Evolutionary conservation across 2,329 filamentous ascomycete genomes (phyloP).

Genomic region (Aureobasidium leucospermi): DNA sequence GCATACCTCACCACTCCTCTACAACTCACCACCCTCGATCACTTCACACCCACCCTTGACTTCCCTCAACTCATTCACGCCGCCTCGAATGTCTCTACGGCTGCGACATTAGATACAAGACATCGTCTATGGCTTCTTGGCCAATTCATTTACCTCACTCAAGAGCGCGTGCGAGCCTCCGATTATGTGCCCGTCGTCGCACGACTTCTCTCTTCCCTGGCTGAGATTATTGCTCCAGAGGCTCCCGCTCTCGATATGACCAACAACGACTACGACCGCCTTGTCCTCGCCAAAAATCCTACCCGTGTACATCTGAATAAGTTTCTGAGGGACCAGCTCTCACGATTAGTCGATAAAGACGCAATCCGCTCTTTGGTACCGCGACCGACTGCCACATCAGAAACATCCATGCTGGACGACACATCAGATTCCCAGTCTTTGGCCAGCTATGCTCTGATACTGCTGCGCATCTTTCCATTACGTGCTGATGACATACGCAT

Average conservation of each 20-base stretch:
- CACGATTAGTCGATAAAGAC: conserved; percentile 65
- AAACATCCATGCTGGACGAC: background rate
- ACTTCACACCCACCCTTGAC: conserved; percentile 22
- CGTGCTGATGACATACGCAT: conserved; percentile 85
- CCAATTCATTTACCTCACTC: conserved; percentile 44
- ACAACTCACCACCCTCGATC: conserved; percentile 19
- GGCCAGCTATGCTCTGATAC: conserved; percentile 77
- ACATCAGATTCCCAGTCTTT: conserved; percentile 55
- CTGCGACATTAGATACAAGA: background rate
- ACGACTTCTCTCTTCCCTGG: conserved; percentile 48
- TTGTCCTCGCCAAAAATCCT: conserved; percentile 35
- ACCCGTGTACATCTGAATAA: conserved; percentile 27
- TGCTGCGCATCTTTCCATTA: conserved; percentile 77
- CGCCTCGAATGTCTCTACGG: background rate
- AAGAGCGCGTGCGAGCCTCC: conserved; percentile 33
- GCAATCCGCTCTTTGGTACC: conserved; percentile 50
- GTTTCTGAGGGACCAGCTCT: conserved; percentile 58
- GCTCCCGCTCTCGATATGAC: conserved; percentile 23
- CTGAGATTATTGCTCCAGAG: conserved; percentile 50
- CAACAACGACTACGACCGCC: conserved; percentile 32
- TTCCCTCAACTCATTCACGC: background rate
- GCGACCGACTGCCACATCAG: background rate
- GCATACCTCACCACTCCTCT: conserved; percentile 22
- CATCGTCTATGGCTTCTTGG: conserved; percentile 49
- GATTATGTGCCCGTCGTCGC: conserved; percentile 45